Evolutionary conservation across 768 basidiomycete genomes (phyloP), one percentile per base, ranked within the genome.

Genomic region (Mycena haematopus): DNA sequence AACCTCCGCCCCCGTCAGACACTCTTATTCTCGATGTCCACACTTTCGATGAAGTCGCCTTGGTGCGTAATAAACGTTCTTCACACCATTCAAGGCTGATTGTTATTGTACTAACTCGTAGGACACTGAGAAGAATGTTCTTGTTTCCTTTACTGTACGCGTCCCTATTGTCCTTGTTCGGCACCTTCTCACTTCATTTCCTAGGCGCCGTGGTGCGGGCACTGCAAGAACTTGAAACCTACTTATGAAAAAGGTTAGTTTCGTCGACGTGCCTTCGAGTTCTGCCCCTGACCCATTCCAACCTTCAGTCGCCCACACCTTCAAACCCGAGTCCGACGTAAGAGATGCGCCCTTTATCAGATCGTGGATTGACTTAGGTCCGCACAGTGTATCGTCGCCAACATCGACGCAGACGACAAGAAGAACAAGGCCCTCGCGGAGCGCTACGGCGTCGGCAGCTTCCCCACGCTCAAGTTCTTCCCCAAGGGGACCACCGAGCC

Each of bases 391-490:
- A 76, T 96, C 58, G 86, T 99, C 58, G 95, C 94, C 29, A 94
- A 96, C 75, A 77, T 98, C 62, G 89, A 99, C 75, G 95, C 91
- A 22, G 95, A 99, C 73, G 91, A 91, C 40, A 82, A 87, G 63
- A 81, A 81, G 74, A 96, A 97, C 82, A 83, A 84, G 68, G 84
- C 82, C 22, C 75, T 97, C 55, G 87, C 89, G 10, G 65, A 73
- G 38, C 84, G 86, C 72, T 95, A 95, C 70, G 91, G 81, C 6
- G 84, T 99, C 59, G 70, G 75, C 21, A 86, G 89, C 62, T 99
- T 87, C 86, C 97, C 97, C 0, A 99, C 96, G 21, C 86, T 99
- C 81, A 96, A 94, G 75, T 96, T 96, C 82, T 97, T 95, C 87
- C 83, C 92, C 66, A 89, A 88, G 67, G 86, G 82, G 65, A 80